phyloP scores from a whole-genome alignment of 352 stramenopile genomes.

The Phytophthora fragariaefolia region DNA sequence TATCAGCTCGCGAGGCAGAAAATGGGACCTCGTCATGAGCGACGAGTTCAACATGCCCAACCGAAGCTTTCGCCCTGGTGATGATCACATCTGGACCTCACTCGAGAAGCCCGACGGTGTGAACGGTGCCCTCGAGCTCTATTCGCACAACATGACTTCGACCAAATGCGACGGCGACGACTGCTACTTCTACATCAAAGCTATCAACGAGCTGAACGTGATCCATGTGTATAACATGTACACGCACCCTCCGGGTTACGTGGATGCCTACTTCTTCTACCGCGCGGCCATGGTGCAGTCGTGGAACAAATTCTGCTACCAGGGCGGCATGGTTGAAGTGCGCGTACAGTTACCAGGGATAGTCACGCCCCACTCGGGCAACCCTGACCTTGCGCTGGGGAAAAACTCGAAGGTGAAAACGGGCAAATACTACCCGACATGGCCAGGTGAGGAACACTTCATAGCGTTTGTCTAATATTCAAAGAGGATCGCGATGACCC shows the following conservation, averaged over 20 bases:
- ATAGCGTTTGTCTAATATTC: no score
- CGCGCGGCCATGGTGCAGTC: conserved; percentile 90
- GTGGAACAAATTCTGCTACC: conserved; percentile 97
- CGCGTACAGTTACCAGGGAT: conserved; percentile 86
- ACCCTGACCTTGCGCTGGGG: conserved; percentile 53
- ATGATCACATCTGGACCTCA: conserved; percentile 95
- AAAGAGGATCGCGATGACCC: no score
- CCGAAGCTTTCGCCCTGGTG: conserved; percentile 89
- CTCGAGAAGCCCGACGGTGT: conserved; percentile 94
- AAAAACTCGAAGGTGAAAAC: conserved; percentile 60
- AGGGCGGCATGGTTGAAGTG: conserved; percentile 94
- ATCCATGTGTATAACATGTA: conserved; percentile 70
- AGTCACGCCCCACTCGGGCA: conserved; percentile 51
- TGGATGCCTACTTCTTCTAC: conserved; percentile 57
- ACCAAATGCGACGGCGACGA: conserved; percentile 52
- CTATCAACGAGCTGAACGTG: conserved; percentile 40
- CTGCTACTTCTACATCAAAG: conserved; percentile 60
- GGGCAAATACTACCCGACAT: conserved; percentile 81
- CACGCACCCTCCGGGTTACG: conserved; percentile 51
- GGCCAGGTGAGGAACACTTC: no score
- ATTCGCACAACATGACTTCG: conserved; percentile 83
- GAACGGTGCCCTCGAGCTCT: conserved; percentile 91
- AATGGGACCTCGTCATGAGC: conserved; percentile 89
- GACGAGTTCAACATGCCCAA: conserved; percentile 94
- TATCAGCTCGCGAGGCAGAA: conserved; percentile 45